These are phyloP conservation scores for Komagataella pseudopastoris DNA, from an alignment of 805 yeast genomes.

Conservation along the genomic window DNA sequence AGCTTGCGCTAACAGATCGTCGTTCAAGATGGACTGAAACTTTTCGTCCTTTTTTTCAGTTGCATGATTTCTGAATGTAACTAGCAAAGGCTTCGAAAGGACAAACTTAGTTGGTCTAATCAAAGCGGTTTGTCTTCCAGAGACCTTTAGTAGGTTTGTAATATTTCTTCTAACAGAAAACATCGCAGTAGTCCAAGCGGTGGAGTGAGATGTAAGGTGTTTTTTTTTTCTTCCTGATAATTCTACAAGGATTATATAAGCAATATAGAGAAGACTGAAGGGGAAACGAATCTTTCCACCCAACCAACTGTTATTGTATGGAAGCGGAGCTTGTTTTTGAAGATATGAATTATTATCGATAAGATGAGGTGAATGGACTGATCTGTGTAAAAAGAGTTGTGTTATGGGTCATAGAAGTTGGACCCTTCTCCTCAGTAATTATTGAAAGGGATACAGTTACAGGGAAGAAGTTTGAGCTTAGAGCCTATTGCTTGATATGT, in stretches of 20 bases:
- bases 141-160: background rate
- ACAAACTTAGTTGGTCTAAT: background rate
- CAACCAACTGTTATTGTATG: too few relatives aligned
- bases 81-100: background rate
- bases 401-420: background rate
- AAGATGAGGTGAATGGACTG: background rate
- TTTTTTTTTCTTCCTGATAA: background rate
- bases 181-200: background rate
- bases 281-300: too few relatives aligned
- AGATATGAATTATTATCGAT: background rate
- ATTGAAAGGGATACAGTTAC: background rate
- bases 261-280: too few relatives aligned
- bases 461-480: background rate
- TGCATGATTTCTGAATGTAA: background rate
- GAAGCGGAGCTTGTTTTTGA: too few relatives aligned
- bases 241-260: background rate
- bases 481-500: background rate
- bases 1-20: conserved; percentile 71
- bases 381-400: background rate
- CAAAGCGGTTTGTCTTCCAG: background rate
- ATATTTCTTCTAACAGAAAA: background rate
- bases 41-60: conserved; percentile 11
- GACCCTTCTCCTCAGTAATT: background rate
- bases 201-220: background rate
- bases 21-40: conserved; percentile 50